These are phyloP conservation scores for Thermomucor indicae-seudaticae DNA, from an alignment of 371 early-diverging fungal species.

Conservation along the genomic window DNA sequence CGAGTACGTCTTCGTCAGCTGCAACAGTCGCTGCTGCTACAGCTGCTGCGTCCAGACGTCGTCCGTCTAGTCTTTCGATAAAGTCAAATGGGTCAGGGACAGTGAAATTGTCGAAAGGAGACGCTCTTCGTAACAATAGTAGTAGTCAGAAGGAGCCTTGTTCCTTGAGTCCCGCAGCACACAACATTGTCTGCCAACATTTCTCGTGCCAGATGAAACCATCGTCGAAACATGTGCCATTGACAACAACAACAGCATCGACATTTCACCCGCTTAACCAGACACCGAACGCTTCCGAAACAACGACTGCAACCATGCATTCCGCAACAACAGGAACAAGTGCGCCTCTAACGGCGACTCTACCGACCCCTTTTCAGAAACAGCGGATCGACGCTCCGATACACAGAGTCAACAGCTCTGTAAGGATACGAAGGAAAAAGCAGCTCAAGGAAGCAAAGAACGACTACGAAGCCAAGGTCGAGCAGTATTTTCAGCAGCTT, in stretches of 20 bases:
- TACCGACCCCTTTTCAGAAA: neutral
- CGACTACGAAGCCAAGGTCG: constrained; percentile 30
- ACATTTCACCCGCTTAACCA: neutral
- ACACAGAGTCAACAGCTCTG: too few relatives aligned
- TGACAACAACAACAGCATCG: neutral
- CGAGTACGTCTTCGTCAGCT: too few relatives aligned
- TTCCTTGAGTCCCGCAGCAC: neutral
- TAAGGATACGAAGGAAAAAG: constrained; percentile 13
- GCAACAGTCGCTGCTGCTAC: neutral
- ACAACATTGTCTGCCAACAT: constrained; percentile 6
- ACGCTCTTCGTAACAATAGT: too few relatives aligned
- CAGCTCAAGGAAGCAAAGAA: constrained; percentile 30
- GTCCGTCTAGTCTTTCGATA: neutral
- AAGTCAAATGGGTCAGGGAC: too few relatives aligned
- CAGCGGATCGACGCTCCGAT: neutral
- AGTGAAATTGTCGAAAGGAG: too few relatives aligned
- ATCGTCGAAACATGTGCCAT: neutral
- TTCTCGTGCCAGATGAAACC: constrained; percentile 7
- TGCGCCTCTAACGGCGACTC: neutral
- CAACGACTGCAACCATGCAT: neutral
- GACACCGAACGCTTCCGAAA: neutral
- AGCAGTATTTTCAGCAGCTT: constrained; percentile 37
- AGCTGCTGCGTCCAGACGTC: neutral
- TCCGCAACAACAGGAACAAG: neutral
- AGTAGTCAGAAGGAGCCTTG: neutral